Evolutionary conservation across 1,139 yeast species (phyloP).

Genomic region (Blastobotrys aristatus): DNA sequence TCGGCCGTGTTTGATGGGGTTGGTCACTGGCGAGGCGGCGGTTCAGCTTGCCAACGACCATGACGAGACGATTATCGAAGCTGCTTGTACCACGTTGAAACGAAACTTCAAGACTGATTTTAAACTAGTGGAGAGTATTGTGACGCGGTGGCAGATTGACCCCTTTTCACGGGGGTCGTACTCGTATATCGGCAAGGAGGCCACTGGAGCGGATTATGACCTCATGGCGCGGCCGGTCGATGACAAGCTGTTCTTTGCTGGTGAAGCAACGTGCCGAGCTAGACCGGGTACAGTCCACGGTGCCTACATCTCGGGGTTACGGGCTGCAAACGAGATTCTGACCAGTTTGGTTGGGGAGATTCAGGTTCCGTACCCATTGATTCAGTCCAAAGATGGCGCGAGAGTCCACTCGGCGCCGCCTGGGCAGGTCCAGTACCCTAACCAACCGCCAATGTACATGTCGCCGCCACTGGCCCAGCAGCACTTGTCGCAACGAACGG

Average conservation of each 20-base stretch:
- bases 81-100: conserved; percentile 33
- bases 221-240: conserved; percentile 38
- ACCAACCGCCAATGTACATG: neutral
- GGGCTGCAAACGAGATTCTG: conserved; percentile 41
- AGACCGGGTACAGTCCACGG: conserved; percentile 45
- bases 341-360: conserved; percentile 39
- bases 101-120: conserved; percentile 25
- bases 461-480: conserved; percentile 1
- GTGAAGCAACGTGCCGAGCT: conserved; percentile 42
- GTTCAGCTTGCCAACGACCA: conserved; percentile 29
- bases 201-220: conserved; percentile 42
- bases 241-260: conserved; percentile 39
- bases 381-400: conserved; percentile 28
- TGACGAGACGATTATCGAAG: conserved; percentile 35
- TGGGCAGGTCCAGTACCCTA: neutral
- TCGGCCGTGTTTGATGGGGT: conserved; percentile 37
- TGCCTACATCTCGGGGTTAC: conserved; percentile 40
- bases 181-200: conserved; percentile 41
- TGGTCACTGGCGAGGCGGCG: conserved; percentile 41
- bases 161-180: conserved; percentile 39
- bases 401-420: conserved; percentile 11
- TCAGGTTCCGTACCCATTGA: conserved; percentile 37
- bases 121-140: conserved; percentile 36
- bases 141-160: conserved; percentile 43
- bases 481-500: neutral